Percentiles rank a stretch among this genome's conserved stretches.
phyloP scores from a whole-genome alignment of 2,329 filamentous ascomycete genomes.

The Microcyclospora pomicola region DNA sequence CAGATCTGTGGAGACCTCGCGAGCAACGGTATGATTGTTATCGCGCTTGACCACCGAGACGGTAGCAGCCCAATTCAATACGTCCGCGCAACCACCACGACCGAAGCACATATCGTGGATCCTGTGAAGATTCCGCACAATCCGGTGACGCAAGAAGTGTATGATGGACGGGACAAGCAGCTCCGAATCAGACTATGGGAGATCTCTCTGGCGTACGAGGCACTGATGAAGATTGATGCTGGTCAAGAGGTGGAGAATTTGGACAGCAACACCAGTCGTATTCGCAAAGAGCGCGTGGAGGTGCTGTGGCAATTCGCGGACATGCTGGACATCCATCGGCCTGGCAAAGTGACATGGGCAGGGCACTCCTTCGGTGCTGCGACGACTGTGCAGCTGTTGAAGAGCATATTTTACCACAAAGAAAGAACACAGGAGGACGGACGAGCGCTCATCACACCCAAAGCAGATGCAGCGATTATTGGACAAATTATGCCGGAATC shows the following conservation, averaged over 20 bases:
- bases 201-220: conserved; percentile 55
- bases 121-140: conserved; percentile 44
- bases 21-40: conserved; percentile 65
- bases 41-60: conserved; percentile 73
- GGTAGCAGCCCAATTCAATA: conserved; percentile 64
- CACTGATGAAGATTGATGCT: conserved; percentile 51
- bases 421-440: conserved; percentile 28
- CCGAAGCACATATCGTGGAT: conserved; percentile 27
- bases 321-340: conserved; percentile 53
- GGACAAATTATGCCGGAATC: conserved; percentile 55
- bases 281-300: conserved; percentile 24
- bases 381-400: conserved; percentile 62
- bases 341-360: conserved; percentile 59
- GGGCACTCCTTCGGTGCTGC: conserved; percentile 75
- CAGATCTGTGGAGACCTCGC: conserved; percentile 65
- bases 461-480: conserved; percentile 40
- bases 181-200: conserved; percentile 68
- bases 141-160: conserved; percentile 46
- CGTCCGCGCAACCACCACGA: conserved; percentile 45
- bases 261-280: conserved; percentile 26
- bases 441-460: conserved; percentile 48
- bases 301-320: conserved; percentile 46
- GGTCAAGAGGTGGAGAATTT: conserved; percentile 36
- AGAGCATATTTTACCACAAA: conserved; percentile 56
- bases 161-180: conserved; percentile 54